Conservation (phyloP, 352 stramenopile species). For the Globisporangium paddicum region DNA sequence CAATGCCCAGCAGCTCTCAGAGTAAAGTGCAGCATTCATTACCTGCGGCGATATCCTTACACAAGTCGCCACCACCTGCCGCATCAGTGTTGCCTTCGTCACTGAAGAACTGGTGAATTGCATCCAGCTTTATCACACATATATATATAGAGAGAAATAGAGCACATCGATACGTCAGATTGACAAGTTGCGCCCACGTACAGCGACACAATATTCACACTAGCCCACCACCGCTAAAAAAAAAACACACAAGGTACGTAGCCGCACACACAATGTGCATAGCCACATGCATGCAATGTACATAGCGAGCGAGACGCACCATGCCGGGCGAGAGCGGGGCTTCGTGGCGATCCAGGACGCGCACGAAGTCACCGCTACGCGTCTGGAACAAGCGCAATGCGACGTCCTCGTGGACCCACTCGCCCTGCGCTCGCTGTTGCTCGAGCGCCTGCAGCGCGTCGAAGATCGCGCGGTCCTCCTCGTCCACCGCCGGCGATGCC, state of each 20-base stretch:
- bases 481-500: neutral
- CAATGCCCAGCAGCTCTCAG: neutral
- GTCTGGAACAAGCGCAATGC: constrained; percentile 7
- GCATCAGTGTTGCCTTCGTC: neutral
- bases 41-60: neutral
- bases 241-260: neutral
- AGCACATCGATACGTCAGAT: neutral
- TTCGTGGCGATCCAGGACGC: constrained; percentile 50
- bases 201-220: neutral
- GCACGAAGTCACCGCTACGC: constrained; percentile 39
- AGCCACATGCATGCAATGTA: too few species aligned
- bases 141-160: neutral
- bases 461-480: constrained; percentile 15
- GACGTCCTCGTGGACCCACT: constrained; percentile 11
- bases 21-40: neutral
- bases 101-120: constrained; percentile 13
- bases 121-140: constrained; percentile 12
- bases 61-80: neutral
- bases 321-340: constrained; percentile 48
- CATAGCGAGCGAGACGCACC: too few species aligned
- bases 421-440: constrained; percentile 21
- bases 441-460: constrained; percentile 28
- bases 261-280: neutral
- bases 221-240: neutral
- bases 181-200: neutral